Base-by-base conservation (phyloP, 1,284 basidiomycete genomes). In the Hymenochaete sp. region DNA sequence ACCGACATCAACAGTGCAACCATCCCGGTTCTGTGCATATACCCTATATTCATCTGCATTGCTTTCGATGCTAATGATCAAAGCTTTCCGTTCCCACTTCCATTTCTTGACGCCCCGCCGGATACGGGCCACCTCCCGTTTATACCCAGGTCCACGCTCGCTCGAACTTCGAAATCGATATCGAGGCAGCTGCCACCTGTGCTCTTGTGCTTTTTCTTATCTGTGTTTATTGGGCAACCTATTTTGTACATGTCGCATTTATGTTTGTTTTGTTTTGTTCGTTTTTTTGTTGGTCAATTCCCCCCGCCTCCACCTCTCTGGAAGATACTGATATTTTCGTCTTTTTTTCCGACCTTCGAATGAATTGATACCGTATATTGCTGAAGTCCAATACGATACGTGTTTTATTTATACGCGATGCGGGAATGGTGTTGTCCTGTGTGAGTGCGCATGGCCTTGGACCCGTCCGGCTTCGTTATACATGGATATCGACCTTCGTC, bases 81-180 rank as follows among this genome's bases (percentile, higher is more conserved):
- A 18, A 32, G 21, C 32, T 33, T 9, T 16, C 46, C 25, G 5
- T 38, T 14, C 25, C 31, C 38, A 8, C 14, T 18, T 44, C 19
- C 16, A 18, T 4, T 36, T 39, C 38, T 3, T 39, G 24, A 21
- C 29, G 42, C 47, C 45, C 45, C 42, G 45, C 37, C 45, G 45
- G 45, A 14, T 47, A 35, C 45, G 45, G 45, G 45, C 45, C 45
- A 36, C 45, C 45, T 47, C 45, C 45, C 45, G 45, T 25, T 18
- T 39, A 47, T 47, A 47, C 45, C 45, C 26, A 16, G n/a, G n/a
- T n/a, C 8, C 18, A 11, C 37, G 22, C 14, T 2, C 33, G 9
- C 22, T 10, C 14, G 10, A 18, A 8, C 33, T n/a, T n/a, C n/a
- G n/a, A n/a, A n/a, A n/a, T n/a, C n/a, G n/a, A 33, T 41, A 33